Evolutionary conservation across 495 filamentous ascomycete species (phyloP).

Genomic region (Neurospora discreta): DNA sequence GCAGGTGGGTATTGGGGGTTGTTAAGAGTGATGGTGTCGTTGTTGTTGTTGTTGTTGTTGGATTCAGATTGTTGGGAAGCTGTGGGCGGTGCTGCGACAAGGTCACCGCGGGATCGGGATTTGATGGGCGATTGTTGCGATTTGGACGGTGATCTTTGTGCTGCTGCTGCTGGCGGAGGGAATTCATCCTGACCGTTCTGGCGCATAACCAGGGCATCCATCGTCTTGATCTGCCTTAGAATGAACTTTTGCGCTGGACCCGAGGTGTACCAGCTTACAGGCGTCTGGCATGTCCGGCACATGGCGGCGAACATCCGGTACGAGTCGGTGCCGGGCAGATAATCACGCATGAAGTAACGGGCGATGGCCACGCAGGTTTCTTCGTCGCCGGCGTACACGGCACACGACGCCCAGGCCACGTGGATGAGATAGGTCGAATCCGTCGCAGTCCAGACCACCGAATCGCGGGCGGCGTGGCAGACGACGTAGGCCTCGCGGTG

Average conservation of each 20-base stretch:
- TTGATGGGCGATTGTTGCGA: neutral
- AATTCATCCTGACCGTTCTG: neutral
- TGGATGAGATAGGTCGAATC: slow-evolving; percentile 61
- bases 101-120: neutral
- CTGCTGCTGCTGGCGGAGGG: neutral
- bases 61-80: neutral
- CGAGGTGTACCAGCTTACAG: slow-evolving; percentile 47
- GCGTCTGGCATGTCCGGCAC: slow-evolving; percentile 51
- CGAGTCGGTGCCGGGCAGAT: slow-evolving; percentile 72
- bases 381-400: slow-evolving; percentile 67
- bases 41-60: slow-evolving; percentile 5
- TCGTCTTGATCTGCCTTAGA: slow-evolving; percentile 78
- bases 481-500: slow-evolving; percentile 62
- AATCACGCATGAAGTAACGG: slow-evolving; percentile 79
- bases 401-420: slow-evolving; percentile 75
- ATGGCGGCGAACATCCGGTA: slow-evolving; percentile 71
- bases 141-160: neutral
- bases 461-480: slow-evolving; percentile 59
- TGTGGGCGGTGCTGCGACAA: neutral
- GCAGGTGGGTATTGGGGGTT: slow-evolving; percentile 15
- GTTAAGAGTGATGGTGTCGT: neutral
- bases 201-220: slow-evolving; percentile 46
- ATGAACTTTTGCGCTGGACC: slow-evolving; percentile 73
- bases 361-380: slow-evolving; percentile 55
- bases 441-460: slow-evolving; percentile 66